Conservation (phyloP, 352 stramenopile genomes). For the Ophiocytium majus region DNA sequence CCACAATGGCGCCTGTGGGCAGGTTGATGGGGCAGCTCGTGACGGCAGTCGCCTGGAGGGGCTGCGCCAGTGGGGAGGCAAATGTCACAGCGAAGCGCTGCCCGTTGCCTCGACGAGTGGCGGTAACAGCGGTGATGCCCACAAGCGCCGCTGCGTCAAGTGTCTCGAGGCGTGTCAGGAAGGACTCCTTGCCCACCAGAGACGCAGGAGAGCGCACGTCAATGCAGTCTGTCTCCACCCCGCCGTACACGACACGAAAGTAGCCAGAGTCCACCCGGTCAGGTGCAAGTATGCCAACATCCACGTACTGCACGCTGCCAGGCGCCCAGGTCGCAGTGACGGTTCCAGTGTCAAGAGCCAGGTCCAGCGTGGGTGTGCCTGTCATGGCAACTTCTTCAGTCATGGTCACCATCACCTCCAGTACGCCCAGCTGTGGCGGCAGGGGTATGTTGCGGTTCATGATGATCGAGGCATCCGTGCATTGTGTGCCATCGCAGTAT, state of each 20-base stretch:
- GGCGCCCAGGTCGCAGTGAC: neutral
- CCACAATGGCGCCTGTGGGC: neutral
- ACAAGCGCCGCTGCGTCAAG: constrained; percentile 37
- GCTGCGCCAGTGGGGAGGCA: constrained; percentile 15
- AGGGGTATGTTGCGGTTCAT: neutral
- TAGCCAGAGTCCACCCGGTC: constrained; percentile 28
- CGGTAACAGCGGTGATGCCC: constrained; percentile 28
- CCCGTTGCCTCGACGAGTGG: constrained; percentile 29
- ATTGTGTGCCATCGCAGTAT: neutral
- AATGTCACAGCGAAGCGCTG: constrained; percentile 45
- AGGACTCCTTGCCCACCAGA: constrained; percentile 28
- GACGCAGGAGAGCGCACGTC: constrained; percentile 40
- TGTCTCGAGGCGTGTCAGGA: constrained; percentile 40
- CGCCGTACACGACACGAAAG: constrained; percentile 40
- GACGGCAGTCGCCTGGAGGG: neutral
- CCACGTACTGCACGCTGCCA: constrained; percentile 35
- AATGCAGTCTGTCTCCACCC: constrained; percentile 36
- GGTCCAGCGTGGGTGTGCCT: neutral
- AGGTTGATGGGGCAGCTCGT: neutral
- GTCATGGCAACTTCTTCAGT: neutral
- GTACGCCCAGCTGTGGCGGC: neutral
- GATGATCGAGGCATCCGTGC: neutral
- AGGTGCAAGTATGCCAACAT: constrained; percentile 38
- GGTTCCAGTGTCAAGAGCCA: neutral
- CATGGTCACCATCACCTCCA: constrained; percentile 6